These are phyloP conservation scores for Striga hermonthica DNA, from an alignment of 305 asterid genomes.

Conservation along the genomic window DNA sequence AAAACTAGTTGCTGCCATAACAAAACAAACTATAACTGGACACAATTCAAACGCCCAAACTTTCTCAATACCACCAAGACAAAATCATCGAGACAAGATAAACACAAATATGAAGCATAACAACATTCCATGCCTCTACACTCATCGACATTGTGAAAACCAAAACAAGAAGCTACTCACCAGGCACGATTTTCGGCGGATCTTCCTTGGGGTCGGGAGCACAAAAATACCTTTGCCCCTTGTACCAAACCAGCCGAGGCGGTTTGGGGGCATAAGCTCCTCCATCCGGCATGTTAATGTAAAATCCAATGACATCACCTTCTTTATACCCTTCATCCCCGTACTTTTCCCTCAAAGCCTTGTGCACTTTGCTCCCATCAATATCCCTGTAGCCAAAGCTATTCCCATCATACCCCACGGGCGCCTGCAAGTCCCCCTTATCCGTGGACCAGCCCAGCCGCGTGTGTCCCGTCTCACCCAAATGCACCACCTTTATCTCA, in stretches of 20 bases:
- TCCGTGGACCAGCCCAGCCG: constrained; percentile 95
- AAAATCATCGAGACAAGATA: not conserved
- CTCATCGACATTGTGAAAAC: too few relatives aligned
- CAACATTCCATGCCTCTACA: not conserved
- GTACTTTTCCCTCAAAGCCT: constrained; percentile 84
- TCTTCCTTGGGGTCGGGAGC: constrained; percentile 72
- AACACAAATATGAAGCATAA: not conserved
- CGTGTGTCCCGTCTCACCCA: constrained; percentile 94
- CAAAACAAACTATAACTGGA: not conserved
- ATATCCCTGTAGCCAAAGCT: constrained; percentile 90
- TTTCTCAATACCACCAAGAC: not conserved
- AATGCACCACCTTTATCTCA: constrained; percentile 74
- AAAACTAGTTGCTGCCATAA: constrained; percentile 11
- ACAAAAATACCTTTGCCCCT: constrained; percentile 82
- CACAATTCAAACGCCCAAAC: not conserved
- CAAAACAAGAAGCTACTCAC: constrained; percentile 38
- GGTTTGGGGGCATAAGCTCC: constrained; percentile 62
- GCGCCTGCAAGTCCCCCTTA: constrained; percentile 96
- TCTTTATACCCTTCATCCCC: constrained; percentile 83
- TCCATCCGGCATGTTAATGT: constrained; percentile 83
- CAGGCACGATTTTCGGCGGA: constrained; percentile 81
- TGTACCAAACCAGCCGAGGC: constrained; percentile 78
- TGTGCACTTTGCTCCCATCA: constrained; percentile 91
- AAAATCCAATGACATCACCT: constrained; percentile 89
- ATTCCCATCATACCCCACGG: constrained; percentile 89